These are phyloP conservation scores for Coprinellus aureogranulatus DNA, from an alignment of 768 basidiomycete species.

Conservation along the genomic window DNA sequence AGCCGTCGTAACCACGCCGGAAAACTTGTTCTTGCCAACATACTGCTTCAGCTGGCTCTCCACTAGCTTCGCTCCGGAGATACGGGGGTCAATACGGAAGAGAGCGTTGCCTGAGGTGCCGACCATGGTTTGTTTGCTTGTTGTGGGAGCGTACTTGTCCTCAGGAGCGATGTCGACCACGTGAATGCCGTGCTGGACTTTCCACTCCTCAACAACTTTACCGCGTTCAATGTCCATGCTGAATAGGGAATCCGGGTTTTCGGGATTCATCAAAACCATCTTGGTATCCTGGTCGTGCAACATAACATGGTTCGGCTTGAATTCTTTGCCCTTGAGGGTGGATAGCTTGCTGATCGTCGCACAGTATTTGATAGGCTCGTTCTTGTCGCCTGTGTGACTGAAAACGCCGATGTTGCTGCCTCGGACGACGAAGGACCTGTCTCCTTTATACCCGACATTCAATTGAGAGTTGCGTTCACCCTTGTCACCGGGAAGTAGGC, in stretches of 20 bases:
- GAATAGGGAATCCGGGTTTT: conserved; percentile 77
- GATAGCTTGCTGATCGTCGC: conserved; percentile 84
- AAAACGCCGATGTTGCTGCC: conserved; percentile 92
- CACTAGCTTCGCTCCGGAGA: conserved; percentile 89
- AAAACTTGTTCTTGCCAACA: conserved; percentile 91
- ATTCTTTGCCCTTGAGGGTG: conserved; percentile 76
- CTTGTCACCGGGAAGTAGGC: conserved; percentile 36
- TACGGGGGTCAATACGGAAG: conserved; percentile 96
- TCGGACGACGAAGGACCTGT: conserved; percentile 89
- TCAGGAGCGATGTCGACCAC: conserved; percentile 91
- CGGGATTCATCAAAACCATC: conserved; percentile 89
- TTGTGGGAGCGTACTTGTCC: conserved; percentile 92
- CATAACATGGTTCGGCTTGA: conserved; percentile 92
- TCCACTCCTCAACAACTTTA: conserved; percentile 98
- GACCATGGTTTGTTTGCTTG: conserved; percentile 87
- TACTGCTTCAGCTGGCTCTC: conserved; percentile 97
- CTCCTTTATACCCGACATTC: conserved; percentile 92
- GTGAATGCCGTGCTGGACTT: conserved; percentile 81
- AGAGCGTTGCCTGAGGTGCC: conserved; percentile 92
- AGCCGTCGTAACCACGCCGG: conserved; percentile 85
- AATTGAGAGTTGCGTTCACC: conserved; percentile 84
- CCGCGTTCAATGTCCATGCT: conserved; percentile 91
- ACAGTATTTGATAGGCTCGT: conserved; percentile 75
- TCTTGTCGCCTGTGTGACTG: conserved; percentile 56
- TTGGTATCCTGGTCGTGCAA: conserved; percentile 93